These are phyloP conservation scores for Leucaena leucocephala DNA, from an alignment of 306 rosid species.

Conservation along the genomic window DNA sequence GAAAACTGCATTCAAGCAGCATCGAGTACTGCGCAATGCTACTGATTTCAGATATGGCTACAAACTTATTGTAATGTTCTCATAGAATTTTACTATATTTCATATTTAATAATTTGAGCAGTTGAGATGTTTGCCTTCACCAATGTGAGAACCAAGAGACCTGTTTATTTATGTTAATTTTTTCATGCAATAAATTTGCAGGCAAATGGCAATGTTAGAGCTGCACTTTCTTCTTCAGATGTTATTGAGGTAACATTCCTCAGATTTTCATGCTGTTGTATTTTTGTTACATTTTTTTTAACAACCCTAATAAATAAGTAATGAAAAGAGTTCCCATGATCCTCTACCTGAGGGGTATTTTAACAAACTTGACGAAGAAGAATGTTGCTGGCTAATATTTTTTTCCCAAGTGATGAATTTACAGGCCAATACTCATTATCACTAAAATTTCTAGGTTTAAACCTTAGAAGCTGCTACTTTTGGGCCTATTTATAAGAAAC, in stretches of 20 bases:
- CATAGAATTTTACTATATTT: conserved; percentile 28
- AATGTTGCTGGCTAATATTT: too few relatives aligned
- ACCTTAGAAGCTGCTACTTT: not conserved
- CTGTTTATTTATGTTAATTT: conserved; percentile 10
- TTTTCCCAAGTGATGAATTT: not conserved
- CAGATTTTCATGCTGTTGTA: conserved; percentile 5
- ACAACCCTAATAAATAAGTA: not conserved
- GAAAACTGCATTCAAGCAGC: conserved; percentile 85
- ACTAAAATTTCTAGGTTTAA: not conserved
- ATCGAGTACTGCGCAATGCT: conserved; percentile 64
- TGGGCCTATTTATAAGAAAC: not conserved
- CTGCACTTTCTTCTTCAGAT: conserved; percentile 73
- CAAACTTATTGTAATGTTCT: conserved; percentile 78
- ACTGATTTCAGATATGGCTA: conserved; percentile 96
- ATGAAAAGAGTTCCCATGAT: not conserved
- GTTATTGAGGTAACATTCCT: conserved; percentile 74
- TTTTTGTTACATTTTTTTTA: not conserved
- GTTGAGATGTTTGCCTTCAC: conserved; percentile 1
- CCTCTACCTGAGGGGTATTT: not conserved
- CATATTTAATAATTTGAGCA: not conserved
- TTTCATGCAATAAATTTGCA: conserved; percentile 43
- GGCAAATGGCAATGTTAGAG: conserved; percentile 76
- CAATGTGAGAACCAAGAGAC: not conserved
- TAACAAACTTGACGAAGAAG: not conserved
- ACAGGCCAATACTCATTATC: not conserved